Evolutionary conservation across 2,329 filamentous ascomycete species (phyloP).

Genomic region (Penicillium fuscoglaucum): DNA sequence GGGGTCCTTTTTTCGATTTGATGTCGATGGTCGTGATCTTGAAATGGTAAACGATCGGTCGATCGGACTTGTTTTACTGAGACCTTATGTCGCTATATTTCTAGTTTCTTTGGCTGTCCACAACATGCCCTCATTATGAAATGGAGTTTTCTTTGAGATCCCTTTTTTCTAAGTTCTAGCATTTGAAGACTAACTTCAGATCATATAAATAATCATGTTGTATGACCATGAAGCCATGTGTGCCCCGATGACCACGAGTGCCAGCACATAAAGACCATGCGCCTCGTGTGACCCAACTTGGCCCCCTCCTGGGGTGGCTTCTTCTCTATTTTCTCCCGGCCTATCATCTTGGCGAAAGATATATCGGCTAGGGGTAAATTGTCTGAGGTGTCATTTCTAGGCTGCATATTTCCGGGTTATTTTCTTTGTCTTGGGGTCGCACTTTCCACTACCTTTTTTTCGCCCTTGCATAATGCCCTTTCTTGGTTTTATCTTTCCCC

Average conservation of each 20-base stretch:
- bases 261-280: constrained; percentile 4
- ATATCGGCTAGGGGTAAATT: not conserved
- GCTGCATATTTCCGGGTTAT: not conserved
- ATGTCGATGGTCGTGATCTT: not conserved
- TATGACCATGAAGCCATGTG: not conserved
- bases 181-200: not conserved
- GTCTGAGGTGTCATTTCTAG: not conserved
- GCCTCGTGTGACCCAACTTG: not conserved
- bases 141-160: not conserved
- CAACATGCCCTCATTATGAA: not conserved
- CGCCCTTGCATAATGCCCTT: constrained; percentile 2
- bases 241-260: not conserved
- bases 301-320: not conserved
- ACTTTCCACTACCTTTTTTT: not conserved
- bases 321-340: not conserved
- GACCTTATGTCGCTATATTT: not conserved
- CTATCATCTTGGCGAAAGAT: not conserved
- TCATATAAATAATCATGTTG: not conserved
- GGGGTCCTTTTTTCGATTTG: not conserved
- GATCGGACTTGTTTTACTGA: not conserved
- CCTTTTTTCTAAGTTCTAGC: not conserved
- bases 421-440: not conserved
- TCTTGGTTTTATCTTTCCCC: not conserved
- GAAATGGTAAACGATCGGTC: not conserved
- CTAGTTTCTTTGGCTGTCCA: not conserved